Percentiles rank a stretch among this genome's conserved stretches.
Conservation (phyloP, 1,139 yeast species). For the Eremothecium gossypii region DNA sequence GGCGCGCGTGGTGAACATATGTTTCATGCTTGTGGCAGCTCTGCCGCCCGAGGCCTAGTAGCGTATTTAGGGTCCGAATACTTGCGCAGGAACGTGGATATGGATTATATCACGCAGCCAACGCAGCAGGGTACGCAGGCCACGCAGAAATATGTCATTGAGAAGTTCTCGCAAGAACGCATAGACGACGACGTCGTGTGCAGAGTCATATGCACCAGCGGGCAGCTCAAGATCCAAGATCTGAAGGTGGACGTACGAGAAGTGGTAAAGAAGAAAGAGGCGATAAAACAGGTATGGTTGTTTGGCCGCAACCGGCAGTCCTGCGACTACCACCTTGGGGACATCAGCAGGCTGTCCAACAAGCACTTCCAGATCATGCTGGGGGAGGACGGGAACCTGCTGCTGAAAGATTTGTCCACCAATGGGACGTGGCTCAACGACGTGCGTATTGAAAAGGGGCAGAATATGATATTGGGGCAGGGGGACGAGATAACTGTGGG, state of each 20-base stretch:
- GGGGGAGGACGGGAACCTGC: conserved; percentile 43
- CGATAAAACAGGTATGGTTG: conserved; percentile 47
- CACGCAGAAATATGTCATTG: conserved; percentile 33
- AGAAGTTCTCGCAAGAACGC: conserved; percentile 34
- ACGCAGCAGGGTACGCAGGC: conserved; percentile 67
- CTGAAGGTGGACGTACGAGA: conserved; percentile 31
- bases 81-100: conserved; percentile 4
- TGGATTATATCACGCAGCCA: conserved; percentile 34
- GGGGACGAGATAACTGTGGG: conserved; percentile 93
- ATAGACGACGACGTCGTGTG: conserved; percentile 38
- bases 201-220: conserved; percentile 59
- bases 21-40: no score
- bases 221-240: conserved; percentile 44
- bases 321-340: conserved; percentile 56
- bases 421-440: conserved; percentile 87
- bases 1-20: no score
- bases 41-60: background rate
- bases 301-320: conserved; percentile 58
- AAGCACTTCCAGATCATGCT: conserved; percentile 66
- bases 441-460: conserved; percentile 62
- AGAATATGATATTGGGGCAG: conserved; percentile 73
- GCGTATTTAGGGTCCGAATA: background rate
- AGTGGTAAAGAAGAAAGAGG: conserved; percentile 19
- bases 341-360: conserved; percentile 65
- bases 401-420: conserved; percentile 68